Evolutionary conservation across 805 yeast genomes (phyloP).

Genomic region (Yarrowia osloensis): DNA sequence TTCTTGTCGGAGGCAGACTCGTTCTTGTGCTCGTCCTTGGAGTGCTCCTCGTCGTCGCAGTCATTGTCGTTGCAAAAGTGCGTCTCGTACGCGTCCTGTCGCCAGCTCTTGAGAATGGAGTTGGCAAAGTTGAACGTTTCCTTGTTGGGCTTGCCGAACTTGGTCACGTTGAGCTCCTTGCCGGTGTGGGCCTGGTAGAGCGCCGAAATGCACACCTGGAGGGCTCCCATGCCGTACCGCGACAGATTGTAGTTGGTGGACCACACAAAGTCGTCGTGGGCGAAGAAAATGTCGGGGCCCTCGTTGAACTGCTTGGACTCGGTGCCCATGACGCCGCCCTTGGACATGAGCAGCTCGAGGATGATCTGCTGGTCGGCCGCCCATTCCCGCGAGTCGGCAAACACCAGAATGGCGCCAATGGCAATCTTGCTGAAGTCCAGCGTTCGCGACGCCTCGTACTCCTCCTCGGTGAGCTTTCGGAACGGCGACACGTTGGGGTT

Average conservation of each 20-base stretch:
- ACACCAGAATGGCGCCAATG: constrained; percentile 82
- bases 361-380: constrained; percentile 91
- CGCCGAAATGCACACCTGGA: constrained; percentile 85
- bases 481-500: constrained; percentile 85
- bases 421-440: constrained; percentile 66
- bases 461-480: constrained; percentile 75
- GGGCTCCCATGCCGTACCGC: constrained; percentile 93
- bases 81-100: constrained; percentile 73
- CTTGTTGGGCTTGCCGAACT: constrained; percentile 88
- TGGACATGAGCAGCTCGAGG: constrained; percentile 72
- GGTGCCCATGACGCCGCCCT: constrained; percentile 85
- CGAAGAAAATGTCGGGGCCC: constrained; percentile 82
- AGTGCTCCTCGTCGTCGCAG: neutral
- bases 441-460: constrained; percentile 52
- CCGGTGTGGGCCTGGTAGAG: constrained; percentile 84
- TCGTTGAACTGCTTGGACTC: constrained; percentile 66
- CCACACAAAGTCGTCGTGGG: constrained; percentile 92
- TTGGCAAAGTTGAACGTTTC: constrained; percentile 85
- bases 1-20: constrained; percentile 1
- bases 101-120: constrained; percentile 74
- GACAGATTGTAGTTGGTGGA: constrained; percentile 81
- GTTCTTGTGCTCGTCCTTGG: neutral
- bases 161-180: constrained; percentile 69
- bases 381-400: constrained; percentile 92
- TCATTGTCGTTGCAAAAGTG: constrained; percentile 54